Evolutionary conservation across 2,329 filamentous ascomycete genomes (phyloP).

Genomic region (Triangularia verruculosa): DNA sequence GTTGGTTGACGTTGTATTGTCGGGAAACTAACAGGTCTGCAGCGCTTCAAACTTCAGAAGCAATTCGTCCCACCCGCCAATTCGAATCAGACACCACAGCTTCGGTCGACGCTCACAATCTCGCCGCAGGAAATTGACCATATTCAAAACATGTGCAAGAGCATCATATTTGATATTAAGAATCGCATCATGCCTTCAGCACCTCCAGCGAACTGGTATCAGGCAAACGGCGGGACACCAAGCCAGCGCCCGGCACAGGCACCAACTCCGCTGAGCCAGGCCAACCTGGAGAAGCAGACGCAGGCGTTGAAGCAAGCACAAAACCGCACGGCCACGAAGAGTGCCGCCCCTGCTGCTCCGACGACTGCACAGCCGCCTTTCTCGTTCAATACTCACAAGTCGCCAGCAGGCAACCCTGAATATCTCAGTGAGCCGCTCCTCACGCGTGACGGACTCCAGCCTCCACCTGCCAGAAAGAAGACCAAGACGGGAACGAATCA

Average conservation of each 20-base stretch:
- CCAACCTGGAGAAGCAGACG: slow-evolving; percentile 52
- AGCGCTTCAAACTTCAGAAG: slow-evolving; percentile 52
- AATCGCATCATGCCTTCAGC: slow-evolving; percentile 1
- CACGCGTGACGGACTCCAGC: slow-evolving; percentile 53
- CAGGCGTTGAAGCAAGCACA: slow-evolving; percentile 48
- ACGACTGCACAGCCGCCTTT: slow-evolving; percentile 57
- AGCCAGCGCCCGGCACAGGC: slow-evolving; percentile 28
- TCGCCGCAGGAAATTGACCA: slow-evolving; percentile 50
- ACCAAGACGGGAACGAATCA: slow-evolving; percentile 43
- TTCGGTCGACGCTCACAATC: slow-evolving; percentile 42
- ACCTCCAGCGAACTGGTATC: neutral
- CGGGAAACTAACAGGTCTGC: slow-evolving; percentile 13
- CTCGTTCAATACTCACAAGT: slow-evolving; percentile 48
- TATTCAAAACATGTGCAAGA: slow-evolving; percentile 46
- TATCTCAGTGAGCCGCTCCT: slow-evolving; percentile 52
- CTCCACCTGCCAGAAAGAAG: slow-evolving; percentile 50
- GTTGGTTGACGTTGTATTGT: neutral
- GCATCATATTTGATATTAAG: slow-evolving; percentile 38
- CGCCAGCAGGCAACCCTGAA: slow-evolving; percentile 58
- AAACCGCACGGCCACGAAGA: slow-evolving; percentile 45
- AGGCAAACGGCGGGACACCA: slow-evolving; percentile 16
- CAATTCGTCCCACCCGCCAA: slow-evolving; percentile 42
- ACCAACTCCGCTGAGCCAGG: slow-evolving; percentile 39
- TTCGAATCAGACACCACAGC: neutral
- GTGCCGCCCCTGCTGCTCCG: slow-evolving; percentile 52